Base-by-base conservation (phyloP, 179 eudicot genomes). In the Sideroxylon spinosum region DNA sequence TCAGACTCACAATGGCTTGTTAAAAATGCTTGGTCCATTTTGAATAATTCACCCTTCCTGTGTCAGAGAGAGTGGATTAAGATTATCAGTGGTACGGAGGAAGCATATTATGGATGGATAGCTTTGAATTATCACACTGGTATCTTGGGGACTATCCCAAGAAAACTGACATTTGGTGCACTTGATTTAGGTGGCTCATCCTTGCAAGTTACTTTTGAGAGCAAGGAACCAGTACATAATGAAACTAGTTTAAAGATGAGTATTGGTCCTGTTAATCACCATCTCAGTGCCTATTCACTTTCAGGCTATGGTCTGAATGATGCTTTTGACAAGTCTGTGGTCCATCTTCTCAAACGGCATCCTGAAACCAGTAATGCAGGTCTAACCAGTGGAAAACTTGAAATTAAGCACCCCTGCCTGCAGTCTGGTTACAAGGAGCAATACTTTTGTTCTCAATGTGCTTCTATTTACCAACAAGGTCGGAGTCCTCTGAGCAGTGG, bases 151-250 rank as follows among this genome's bases (percentile, higher is more conserved):
- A 82, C 94, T 49, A 61, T 86, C 17, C 94, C 98, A 6, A 88
- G 84, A 79, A 90, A 84, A 83, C 86, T 86, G 84, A 96, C 99
- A 14, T 91, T 86, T 85, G 99, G 99, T 75, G 97, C 99, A 68
- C 93, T 96, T 74, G 99, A 96, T 82, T 85, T 96, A 75, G 99
- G 99, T 80, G 99, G 99, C 77, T 96, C 99, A 32, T 96, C 99
- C 13, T 81, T 96, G 80, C 98, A 94, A 83, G 98, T 96, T 53
- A 96, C 99, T 49, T 96, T 96, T 86, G 99, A 96, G 89, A 88
- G 89, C 71, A 82, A 92, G 50, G 90, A 85, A 75, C 82, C 83
- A 28, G 79, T 72, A 49, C 83, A 74, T 53, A 86, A 87, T 46
- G 86, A 92, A 75, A 91, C 93, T 68, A 92, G 91, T 87, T 90